phyloP scores from a whole-genome alignment of 2,329 filamentous ascomycete genomes.

The Diaporthe vexans region DNA sequence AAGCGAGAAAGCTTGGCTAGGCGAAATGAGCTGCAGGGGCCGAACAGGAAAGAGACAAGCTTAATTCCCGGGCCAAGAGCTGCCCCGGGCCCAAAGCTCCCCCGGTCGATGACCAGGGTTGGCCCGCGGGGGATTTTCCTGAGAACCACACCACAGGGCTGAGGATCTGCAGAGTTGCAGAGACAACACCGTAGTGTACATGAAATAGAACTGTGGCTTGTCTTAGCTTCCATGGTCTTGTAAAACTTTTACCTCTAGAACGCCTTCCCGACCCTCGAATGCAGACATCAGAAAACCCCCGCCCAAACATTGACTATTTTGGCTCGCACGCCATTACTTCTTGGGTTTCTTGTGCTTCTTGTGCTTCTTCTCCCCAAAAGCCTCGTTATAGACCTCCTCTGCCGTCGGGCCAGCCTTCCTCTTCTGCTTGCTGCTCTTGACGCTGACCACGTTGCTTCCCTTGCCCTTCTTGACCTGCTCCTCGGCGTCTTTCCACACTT shows the following conservation, averaged over 20 bases:
- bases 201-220: background rate
- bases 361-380: slow-evolving; percentile 63
- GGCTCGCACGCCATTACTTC: slow-evolving; percentile 52
- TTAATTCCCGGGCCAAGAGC: slow-evolving; percentile 23
- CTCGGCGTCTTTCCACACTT: slow-evolving; percentile 79
- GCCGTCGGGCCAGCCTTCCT: slow-evolving; percentile 77
- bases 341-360: slow-evolving; percentile 68
- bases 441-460: slow-evolving; percentile 77
- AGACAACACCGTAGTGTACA: background rate
- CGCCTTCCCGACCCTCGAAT: slow-evolving; percentile 22
- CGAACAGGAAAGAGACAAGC: slow-evolving; percentile 11
- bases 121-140: background rate
- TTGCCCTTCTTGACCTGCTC: slow-evolving; percentile 78
- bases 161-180: slow-evolving; percentile 36
- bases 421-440: slow-evolving; percentile 84
- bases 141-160: slow-evolving; percentile 37
- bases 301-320: background rate
- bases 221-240: slow-evolving; percentile 6
- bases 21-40: slow-evolving; percentile 41
- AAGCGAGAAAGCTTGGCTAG: slow-evolving; percentile 17
- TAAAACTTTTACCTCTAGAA: slow-evolving; percentile 8
- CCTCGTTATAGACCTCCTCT: slow-evolving; percentile 74
- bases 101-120: slow-evolving; percentile 14
- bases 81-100: background rate
- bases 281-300: slow-evolving; percentile 1